Evolutionary conservation across 208 protist species (phyloP), one percentile per base, ranked within the genome.

Genomic region (Leptomonas pyrrhocoris): DNA sequence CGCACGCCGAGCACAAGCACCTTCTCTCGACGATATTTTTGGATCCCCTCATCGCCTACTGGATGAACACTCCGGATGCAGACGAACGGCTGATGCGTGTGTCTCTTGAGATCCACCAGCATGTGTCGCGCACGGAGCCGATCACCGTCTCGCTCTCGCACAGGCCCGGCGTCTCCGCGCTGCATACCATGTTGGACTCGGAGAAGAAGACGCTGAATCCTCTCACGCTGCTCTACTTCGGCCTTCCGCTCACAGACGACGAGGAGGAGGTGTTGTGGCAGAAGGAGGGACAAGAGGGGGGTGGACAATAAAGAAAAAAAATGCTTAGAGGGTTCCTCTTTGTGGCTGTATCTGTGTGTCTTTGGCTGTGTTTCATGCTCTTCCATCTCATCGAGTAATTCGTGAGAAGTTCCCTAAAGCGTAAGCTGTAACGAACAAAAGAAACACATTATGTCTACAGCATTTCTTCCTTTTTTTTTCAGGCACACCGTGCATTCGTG

Each of bases 1-100:
- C 83, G 0, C 92, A 94, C 70, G 80, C 92, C 0, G 89, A 96
- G 74, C 88, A 94, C 79, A 81, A 86, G 21, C 86, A 94, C 68
- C 68, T 94, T 13, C 86, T 96, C 61, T 74, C 83, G 25, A 90
- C 83, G 19, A 82, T 96, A 21, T 96, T 85, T 62, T 55, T 94
- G 0, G 82, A 88, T 46, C 92, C 92, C 0, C 80, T 96, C 23
- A 72, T 96, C 54, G 84, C 75, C 1, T 94, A 93, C 69, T 94
- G 88, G 88, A 73, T 89, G 65, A 75, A 81, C 63, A 63, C 65
- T 0, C 28, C 74, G 3, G 60, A 81, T 30, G 80, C 79, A 6
- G 85, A 93, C 51, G 80, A 83, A 28, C 74, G 67, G 6, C 66
- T 96, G 62, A 53, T 69, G 49, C 73, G 70, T 4, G 55, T 85